phyloP scores from a whole-genome alignment of 805 yeast species.

The Peterozyma toletana region DNA sequence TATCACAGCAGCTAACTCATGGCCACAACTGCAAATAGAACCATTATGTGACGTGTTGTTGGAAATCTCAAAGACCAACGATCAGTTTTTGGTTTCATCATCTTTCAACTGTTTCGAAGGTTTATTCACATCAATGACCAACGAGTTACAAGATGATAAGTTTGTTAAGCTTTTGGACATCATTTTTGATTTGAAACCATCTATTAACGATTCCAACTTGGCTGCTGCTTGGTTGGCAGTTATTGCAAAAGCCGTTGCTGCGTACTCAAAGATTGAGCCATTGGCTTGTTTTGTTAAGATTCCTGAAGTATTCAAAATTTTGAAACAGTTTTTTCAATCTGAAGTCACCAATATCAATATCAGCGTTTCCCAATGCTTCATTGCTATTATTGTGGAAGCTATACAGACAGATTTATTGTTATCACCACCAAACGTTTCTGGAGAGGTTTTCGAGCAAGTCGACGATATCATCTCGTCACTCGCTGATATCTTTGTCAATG shows the following conservation, averaged over 20 bases:
- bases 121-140: conserved; percentile 57
- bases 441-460: conserved; percentile 44
- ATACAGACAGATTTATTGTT: conserved; percentile 55
- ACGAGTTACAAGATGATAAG: conserved; percentile 47
- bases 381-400: conserved; percentile 66
- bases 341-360: conserved; percentile 55
- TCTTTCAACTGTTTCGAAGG: conserved; percentile 83
- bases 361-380: conserved; percentile 82
- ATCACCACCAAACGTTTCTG: conserved; percentile 40
- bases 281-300: conserved; percentile 45
- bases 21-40: conserved; percentile 72
- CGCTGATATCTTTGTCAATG: conserved; percentile 42
- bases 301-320: conserved; percentile 47
- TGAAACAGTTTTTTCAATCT: conserved; percentile 61
- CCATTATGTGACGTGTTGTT: conserved; percentile 69
- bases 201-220: conserved; percentile 73
- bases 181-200: conserved; percentile 74
- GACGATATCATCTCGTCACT: conserved; percentile 47
- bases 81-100: conserved; percentile 75
- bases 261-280: conserved; percentile 40
- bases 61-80: conserved; percentile 72
- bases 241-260: conserved; percentile 61
- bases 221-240: conserved; percentile 94
- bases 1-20: conserved; percentile 67
- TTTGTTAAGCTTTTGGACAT: conserved; percentile 59